phyloP scores from a whole-genome alignment of 345 rosid species.

The Excoecaria agallocha region DNA sequence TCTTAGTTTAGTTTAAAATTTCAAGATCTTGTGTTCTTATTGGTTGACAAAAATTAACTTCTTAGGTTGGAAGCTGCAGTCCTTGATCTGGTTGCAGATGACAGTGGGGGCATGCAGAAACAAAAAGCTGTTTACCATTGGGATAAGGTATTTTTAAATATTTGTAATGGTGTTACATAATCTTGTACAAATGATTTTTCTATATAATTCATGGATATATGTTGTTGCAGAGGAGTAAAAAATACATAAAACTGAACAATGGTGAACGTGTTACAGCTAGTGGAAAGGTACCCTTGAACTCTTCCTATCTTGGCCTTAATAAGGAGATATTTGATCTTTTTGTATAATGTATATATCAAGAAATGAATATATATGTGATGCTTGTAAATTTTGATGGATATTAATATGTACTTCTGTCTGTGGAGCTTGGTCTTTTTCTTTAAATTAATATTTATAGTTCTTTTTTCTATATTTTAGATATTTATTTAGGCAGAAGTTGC shows the following conservation, averaged over 20 bases:
- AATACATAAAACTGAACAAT: constrained; percentile 86
- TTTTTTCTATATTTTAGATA: background rate
- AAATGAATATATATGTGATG: background rate
- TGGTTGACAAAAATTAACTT: constrained; percentile 8
- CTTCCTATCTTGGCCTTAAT: background rate
- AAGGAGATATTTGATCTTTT: background rate
- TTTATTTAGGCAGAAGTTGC: background rate
- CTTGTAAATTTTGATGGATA: background rate
- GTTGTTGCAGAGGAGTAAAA: constrained; percentile 81
- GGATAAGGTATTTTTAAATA: constrained; percentile 70
- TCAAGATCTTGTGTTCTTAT: background rate
- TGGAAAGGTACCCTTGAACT: constrained; percentile 70
- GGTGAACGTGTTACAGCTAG: constrained; percentile 97
- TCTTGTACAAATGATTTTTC: background rate
- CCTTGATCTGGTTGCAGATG: constrained; percentile 93
- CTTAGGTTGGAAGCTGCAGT: constrained; percentile 84
- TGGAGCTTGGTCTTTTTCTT: background rate
- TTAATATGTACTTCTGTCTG: background rate
- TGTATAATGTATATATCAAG: background rate
- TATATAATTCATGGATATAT: constrained; percentile 9
- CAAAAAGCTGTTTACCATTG: constrained; percentile 75
- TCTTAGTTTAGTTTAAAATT: background rate
- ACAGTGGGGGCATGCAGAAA: constrained; percentile 70
- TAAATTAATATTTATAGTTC: background rate
- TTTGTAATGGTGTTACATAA: constrained; percentile 5